A percentile compares a stretch with the other conserved stretches of the same genome.
Conservation (phyloP, 129 eudicot species). For the Dittrichia graveolens region DNA sequence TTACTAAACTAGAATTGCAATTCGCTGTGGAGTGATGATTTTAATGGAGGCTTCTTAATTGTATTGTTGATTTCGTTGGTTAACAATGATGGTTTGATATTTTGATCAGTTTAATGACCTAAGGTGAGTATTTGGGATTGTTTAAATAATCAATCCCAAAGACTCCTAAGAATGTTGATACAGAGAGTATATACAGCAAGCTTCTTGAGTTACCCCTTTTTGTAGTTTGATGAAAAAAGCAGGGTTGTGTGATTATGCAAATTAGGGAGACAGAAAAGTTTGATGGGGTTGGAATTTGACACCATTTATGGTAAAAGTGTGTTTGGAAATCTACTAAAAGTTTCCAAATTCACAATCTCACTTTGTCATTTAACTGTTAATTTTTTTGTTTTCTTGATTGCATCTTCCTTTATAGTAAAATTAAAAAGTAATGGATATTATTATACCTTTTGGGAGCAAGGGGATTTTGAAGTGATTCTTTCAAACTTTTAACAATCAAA, state of each 20-base stretch:
- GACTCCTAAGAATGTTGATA: neutral
- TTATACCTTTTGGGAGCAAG: neutral
- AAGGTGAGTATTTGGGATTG: too few relatives aligned
- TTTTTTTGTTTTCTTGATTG: constrained; percentile 5
- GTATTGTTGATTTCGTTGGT: constrained; percentile 1
- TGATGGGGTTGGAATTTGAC: too few relatives aligned
- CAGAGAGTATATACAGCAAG: neutral
- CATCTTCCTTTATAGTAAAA: too few relatives aligned
- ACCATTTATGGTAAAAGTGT: constrained; percentile 15
- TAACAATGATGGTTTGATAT: neutral
- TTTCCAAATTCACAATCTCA: constrained; percentile 1
- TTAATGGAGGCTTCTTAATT: neutral
- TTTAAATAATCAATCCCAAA: neutral
- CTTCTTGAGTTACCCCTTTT: neutral
- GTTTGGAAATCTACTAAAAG: neutral
- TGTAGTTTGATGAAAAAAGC: constrained; percentile 9
- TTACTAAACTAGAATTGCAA: neutral
- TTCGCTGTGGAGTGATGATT: neutral
- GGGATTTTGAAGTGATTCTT: too few relatives aligned
- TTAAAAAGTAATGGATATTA: too few relatives aligned
- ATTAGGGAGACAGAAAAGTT: too few relatives aligned
- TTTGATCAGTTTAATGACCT: neutral
- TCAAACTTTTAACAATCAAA: too few relatives aligned
- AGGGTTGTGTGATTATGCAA: constrained; percentile 6
- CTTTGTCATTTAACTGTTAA: too few relatives aligned